A percentile compares a stretch with the other conserved stretches of the same genome.
phyloP scores from a whole-genome alignment of 1,284 basidiomycete genomes.

The Tilletia indica region DNA sequence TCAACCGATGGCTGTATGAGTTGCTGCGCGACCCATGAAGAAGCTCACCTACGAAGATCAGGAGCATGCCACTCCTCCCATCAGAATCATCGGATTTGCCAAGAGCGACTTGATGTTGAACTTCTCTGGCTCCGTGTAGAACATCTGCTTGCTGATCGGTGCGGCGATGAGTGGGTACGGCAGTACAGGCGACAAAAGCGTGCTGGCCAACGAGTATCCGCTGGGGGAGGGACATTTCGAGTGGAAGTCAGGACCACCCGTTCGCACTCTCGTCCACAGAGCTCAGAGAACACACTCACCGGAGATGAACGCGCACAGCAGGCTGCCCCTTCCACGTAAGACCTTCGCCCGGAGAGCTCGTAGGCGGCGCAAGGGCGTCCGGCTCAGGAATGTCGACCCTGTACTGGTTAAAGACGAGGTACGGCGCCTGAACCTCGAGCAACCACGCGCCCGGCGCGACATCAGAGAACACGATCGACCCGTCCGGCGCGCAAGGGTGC shows the following conservation, averaged over 20 bases:
- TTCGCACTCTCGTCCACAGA: neutral
- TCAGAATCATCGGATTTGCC: slow-evolving; percentile 22
- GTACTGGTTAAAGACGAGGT: slow-evolving; percentile 33
- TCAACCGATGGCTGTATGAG: neutral
- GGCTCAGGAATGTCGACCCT: slow-evolving; percentile 32
- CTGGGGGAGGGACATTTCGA: neutral
- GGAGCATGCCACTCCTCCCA: slow-evolving; percentile 21
- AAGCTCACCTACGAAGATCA: slow-evolving; percentile 20
- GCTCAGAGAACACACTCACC: slow-evolving; percentile 5
- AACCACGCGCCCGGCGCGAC: slow-evolving; percentile 35
- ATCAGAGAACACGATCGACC: slow-evolving; percentile 37
- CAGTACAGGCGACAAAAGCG: slow-evolving; percentile 8
- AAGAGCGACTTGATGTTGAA: slow-evolving; percentile 22
- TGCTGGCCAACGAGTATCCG: slow-evolving; percentile 3
- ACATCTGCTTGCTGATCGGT: slow-evolving; percentile 18
- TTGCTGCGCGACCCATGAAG: neutral
- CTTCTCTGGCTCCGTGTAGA: slow-evolving; percentile 22
- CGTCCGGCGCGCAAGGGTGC: slow-evolving; percentile 32
- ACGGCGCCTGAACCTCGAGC: slow-evolving; percentile 29
- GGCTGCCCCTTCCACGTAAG: neutral
- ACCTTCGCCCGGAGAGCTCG: neutral
- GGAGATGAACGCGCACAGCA: neutral
- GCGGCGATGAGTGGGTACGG: slow-evolving; percentile 16
- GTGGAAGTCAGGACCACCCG: neutral
- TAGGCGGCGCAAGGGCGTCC: slow-evolving; percentile 25